Evolutionary conservation across 148 eudicot species (phyloP), one percentile per base, ranked within the genome.

Genomic region (Persicaria tinctoria): DNA sequence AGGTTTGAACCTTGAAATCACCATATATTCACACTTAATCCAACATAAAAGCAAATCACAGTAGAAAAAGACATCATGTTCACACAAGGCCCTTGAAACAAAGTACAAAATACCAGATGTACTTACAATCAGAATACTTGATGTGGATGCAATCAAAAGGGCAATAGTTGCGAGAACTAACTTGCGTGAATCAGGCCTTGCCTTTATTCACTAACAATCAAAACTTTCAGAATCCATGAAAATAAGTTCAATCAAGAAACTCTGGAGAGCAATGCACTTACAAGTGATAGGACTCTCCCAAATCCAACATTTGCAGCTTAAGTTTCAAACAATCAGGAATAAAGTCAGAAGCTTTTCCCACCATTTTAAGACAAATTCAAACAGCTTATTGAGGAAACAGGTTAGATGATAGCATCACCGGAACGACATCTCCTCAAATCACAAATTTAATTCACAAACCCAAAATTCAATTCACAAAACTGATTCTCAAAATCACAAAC

Each of bases 81-180:
- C 32, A 27, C 1, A 27, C 32, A 27, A 27, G 1, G 32, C 32
- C 1, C 32, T 68, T 53, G 57, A 8, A 53, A 8, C 57, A 53
- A 8, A 53, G 10, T 14, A 53, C 57, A 53, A 70, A 70, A 0
- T 1, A 70, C 0, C 44, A 4, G 70, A 44, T 18, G n/a, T n/a
- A n/a, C n/a, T n/a, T n/a, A n/a, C n/a, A 79, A 93, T 83, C 68
- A 93, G 75, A 71, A 93, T 76, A 79, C 88, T 88, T 64, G 94
- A 82, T 3, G 92, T 82, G 71, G 97, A 88, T 74, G 97, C 94
- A 75, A 91, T 80, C 83, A 93, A 76, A 64, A 93, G 81, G 41
- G 98, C 97, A 77, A 93, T 59, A 3, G 98, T 91, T 54, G 84
- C 97, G 64, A 93, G n/a, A 68, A 89, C 78, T 69, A 93, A 79